Conservation (phyloP, 176 grass and related monocot species). For the Zoysia pacifica region DNA sequence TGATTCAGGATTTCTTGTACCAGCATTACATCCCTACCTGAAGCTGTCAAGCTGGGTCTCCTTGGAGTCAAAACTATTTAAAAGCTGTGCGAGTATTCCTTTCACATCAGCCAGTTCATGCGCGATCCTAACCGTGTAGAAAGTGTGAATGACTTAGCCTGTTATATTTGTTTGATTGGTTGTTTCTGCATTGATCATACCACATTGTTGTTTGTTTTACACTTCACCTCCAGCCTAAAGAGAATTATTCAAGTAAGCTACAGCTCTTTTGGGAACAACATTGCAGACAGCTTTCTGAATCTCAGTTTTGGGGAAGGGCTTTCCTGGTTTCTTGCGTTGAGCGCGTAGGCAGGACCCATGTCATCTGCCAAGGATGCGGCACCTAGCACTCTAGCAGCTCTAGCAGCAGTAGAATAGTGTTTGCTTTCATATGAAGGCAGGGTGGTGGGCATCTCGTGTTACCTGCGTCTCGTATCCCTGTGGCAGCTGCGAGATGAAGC, state of each 20-base stretch:
- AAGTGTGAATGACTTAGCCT: neutral
- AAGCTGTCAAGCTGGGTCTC: neutral
- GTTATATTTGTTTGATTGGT: neutral
- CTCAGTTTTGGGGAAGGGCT: neutral
- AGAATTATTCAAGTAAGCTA: neutral
- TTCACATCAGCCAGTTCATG: neutral
- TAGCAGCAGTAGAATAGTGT: slow-evolving; percentile 28
- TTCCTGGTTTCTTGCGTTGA: neutral
- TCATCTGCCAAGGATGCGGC: slow-evolving; percentile 28
- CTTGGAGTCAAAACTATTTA: slow-evolving; percentile 12
- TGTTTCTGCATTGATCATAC: neutral
- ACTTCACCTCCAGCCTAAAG: neutral
- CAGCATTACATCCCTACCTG: neutral
- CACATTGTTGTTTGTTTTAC: neutral
- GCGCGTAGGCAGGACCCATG: slow-evolving; percentile 29
- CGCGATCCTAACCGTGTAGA: neutral
- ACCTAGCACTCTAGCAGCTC: neutral
- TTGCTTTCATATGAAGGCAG: slow-evolving; percentile 22
- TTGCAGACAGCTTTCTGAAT: slow-evolving; percentile 22
- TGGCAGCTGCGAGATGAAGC: slow-evolving; percentile 91
- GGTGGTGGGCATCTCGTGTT: neutral
- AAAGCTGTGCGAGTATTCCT: neutral
- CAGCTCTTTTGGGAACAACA: neutral
- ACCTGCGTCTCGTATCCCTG: slow-evolving; percentile 93
- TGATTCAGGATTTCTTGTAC: neutral